Evolutionary conservation across 805 yeast genomes (phyloP), one percentile per base, ranked within the genome.

Genomic region (Hanseniaspora lindneri): DNA sequence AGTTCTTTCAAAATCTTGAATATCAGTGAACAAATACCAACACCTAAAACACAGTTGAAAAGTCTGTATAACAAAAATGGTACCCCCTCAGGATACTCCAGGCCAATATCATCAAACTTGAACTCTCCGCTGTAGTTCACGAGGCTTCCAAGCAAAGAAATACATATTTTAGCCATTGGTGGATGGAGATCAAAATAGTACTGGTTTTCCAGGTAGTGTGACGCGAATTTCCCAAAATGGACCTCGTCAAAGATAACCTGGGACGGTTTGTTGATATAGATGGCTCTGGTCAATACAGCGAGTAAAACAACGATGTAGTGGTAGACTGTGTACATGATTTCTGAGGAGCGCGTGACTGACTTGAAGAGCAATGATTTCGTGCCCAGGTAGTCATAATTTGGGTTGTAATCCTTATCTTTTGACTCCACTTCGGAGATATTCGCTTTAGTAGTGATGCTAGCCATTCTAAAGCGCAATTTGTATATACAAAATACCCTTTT

Each of bases 161-260:
- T 85, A 55, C 88, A 71, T 62, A 92, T 71, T 64, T 92, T 92
- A 48, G 95, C 98, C 65, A 92, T 85, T 20, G 99, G 99, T 9
- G 99, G 99, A 66, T 92, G 99, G 46, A 92, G 77, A 66, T 92
- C 99, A 60, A 92, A 92, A 64, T 86, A 92, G 64, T 84, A 92
- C 0, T 95, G 82, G 53, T 95, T 74, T 64, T 89, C 83, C 52
- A 89, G 67, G 64, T 89, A 89, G 65, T 83, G 81, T 1, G 86
- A 76, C 7, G 89, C 89, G 62, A 83, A 83, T 58, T 83, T 83
- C 32, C 94, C 94, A 58, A 83, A 83, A 63, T 83, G 94, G 19
- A 82, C 92, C 60, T 83, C 94, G 65, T 83, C 94, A 56, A 83
- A 83, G 2, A 83, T 92, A 51, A 83, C 94, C 61, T 80, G 80